Conservation (phyloP, 306 rosid species). For the Betula pendula region DNA sequence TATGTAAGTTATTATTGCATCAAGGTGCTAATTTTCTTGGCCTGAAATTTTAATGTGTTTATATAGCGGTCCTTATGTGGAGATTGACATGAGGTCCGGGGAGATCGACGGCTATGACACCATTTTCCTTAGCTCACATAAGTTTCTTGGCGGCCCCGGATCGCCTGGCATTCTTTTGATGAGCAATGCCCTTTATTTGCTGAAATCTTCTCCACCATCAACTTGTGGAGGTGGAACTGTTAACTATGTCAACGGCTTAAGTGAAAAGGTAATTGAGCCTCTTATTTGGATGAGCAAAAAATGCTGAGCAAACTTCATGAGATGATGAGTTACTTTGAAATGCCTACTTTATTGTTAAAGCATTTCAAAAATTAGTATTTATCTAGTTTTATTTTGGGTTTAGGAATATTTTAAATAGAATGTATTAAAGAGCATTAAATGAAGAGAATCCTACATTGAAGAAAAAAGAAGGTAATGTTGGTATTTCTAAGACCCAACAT, state of each 20-base stretch:
- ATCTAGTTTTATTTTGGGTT: too few species aligned
- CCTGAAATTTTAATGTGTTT: neutral
- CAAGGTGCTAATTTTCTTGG: neutral
- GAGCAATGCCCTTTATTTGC: slow-evolving; percentile 52
- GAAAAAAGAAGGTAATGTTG: too few species aligned
- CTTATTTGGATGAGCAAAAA: neutral
- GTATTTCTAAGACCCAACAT: too few species aligned
- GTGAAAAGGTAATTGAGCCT: slow-evolving; percentile 47
- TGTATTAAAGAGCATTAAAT: too few species aligned
- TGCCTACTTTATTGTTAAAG: too few species aligned
- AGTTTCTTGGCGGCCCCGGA: slow-evolving; percentile 83
- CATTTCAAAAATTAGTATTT: too few species aligned
- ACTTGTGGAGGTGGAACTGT: slow-evolving; percentile 93
- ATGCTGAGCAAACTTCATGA: neutral
- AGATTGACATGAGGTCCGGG: slow-evolving; percentile 60
- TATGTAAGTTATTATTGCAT: neutral
- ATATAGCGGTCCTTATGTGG: slow-evolving; percentile 81
- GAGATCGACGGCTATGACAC: slow-evolving; percentile 68
- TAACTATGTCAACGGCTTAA: slow-evolving; percentile 67
- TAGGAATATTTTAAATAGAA: too few species aligned
- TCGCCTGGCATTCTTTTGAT: slow-evolving; percentile 71
- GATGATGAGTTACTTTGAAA: too few species aligned
- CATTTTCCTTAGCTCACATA: slow-evolving; percentile 71
- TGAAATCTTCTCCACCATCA: slow-evolving; percentile 64
- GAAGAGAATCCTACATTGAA: too few species aligned